Conservation (phyloP, 2,329 filamentous ascomycete species). For the Penicillium sp. region DNA sequence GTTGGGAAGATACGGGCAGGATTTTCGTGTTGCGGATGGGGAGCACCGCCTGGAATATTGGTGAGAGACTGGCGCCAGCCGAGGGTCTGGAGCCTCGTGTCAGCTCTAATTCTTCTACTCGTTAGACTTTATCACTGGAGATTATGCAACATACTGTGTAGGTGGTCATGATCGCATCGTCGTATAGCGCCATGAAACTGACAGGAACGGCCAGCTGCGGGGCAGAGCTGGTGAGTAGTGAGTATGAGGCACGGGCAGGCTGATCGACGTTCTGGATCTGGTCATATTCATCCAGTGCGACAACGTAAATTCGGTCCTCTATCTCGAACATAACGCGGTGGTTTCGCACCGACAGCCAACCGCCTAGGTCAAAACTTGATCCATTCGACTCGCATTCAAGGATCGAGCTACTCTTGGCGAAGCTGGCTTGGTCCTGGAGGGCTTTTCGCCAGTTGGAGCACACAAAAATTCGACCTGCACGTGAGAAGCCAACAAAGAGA, state of each 20-base stretch:
- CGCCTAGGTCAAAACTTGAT: slow-evolving; percentile 44
- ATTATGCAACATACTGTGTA: slow-evolving; percentile 34
- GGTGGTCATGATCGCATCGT: slow-evolving; percentile 47
- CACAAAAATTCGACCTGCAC: slow-evolving; percentile 43
- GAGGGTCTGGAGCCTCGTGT: slow-evolving; percentile 25
- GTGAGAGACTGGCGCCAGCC: slow-evolving; percentile 26
- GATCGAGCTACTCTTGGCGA: slow-evolving; percentile 29
- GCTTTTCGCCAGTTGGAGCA: slow-evolving; percentile 44
- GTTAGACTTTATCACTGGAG: background rate
- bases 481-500: slow-evolving; percentile 44
- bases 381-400: slow-evolving; percentile 43
- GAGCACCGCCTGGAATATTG: slow-evolving; percentile 15
- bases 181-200: slow-evolving; percentile 47
- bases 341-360: slow-evolving; percentile 45
- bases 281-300: slow-evolving; percentile 38
- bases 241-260: slow-evolving; percentile 27
- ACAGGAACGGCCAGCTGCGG: slow-evolving; percentile 42
- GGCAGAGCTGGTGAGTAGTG: slow-evolving; percentile 35
- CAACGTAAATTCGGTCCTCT: slow-evolving; percentile 42
- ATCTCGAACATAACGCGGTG: slow-evolving; percentile 45
- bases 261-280: slow-evolving; percentile 20
- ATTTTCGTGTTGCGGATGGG: slow-evolving; percentile 19
- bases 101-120: slow-evolving; percentile 5
- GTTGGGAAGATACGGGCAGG: slow-evolving; percentile 36
- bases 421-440: slow-evolving; percentile 25